Base-by-base conservation (phyloP, 116 monocot genomes). In the Zostera marina region DNA sequence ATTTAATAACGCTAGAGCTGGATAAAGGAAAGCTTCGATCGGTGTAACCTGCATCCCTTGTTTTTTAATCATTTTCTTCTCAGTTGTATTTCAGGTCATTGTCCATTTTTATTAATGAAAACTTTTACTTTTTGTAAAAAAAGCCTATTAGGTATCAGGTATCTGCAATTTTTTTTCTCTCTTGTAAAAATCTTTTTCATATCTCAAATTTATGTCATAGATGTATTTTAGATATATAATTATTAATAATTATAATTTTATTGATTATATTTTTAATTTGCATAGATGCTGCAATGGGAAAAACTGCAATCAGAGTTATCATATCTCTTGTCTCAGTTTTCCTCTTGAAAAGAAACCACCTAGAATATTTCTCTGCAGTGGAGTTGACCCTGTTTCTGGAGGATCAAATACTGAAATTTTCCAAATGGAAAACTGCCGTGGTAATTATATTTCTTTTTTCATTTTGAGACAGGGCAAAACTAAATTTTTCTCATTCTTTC, bases 241-340 rank as follows among this genome's bases (percentile, higher is more conserved):
- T n/a, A n/a, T n/a, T n/a, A n/a, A n/a, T n/a, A 4, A 24, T 24
- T 8, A 1, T 9, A 25, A 23, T 4, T 15, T 17, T 57, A 39
- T 41, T 32, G 10, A 10, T 0, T 42, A 41, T 15, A 20, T 42
- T 38, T 25, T 9, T 2, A 3, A 8, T 42, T 60, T 67, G 56
- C 22, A n/a, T 68, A 96, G 96, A 59, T 74, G 59, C 44, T 90
- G 96, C 63, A 72, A 72, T 68, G 89, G 94, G 45, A 84, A 77
- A 66, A 72, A 69, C 21, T 96, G 96, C 60, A 85, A 76, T 61
- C 57, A 56, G 49, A 66, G 68, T 14, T 96, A 78, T 58, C 96
- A 89, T 82, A 77, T 76, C 32, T 73, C 82, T 58, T 96, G 89
- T 76, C 14, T 89, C 51, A 77, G 75, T 66, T 80, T 76, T 41